A percentile compares a stretch with the other conserved stretches of the same genome.
These are phyloP conservation scores for Cucurbita pepo DNA, from an alignment of 306 rosid genomes.

Conservation along the genomic window DNA sequence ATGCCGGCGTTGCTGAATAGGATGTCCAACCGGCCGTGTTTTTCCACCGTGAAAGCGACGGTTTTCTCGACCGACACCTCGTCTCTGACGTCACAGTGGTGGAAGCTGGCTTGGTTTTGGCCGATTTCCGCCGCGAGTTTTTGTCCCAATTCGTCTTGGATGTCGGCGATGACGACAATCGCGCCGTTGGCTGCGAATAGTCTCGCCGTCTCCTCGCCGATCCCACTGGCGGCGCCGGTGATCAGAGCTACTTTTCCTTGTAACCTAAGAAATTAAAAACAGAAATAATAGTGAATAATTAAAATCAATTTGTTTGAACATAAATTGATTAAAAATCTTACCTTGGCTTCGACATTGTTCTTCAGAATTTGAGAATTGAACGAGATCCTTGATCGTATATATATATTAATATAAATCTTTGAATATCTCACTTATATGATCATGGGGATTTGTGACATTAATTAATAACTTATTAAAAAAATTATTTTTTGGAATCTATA, in stretches of 20 bases:
- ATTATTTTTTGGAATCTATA: not conserved
- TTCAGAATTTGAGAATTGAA: not conserved
- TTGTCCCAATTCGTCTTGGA: conserved; percentile 64
- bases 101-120: conserved; percentile 29
- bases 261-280: conserved; percentile 22
- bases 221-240: conserved; percentile 83
- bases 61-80: conserved; percentile 58
- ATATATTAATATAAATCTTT: not conserved
- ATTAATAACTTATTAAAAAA: not conserved
- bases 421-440: not conserved
- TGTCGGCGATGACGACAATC: conserved; percentile 43
- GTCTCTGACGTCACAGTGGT: conserved; percentile 69
- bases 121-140: conserved; percentile 38
- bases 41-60: conserved; percentile 32
- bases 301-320: too few relatives aligned
- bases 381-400: not conserved
- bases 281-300: too few relatives aligned
- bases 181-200: conserved; percentile 59
- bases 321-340: not conserved
- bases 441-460: not conserved
- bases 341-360: conserved; percentile 36
- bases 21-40: conserved; percentile 45
- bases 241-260: conserved; percentile 74
- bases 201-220: conserved; percentile 61
- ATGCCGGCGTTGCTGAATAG: conserved; percentile 79